Conservation (phyloP, 23 red algal genomes). For the Pyropia yezoensis region DNA sequence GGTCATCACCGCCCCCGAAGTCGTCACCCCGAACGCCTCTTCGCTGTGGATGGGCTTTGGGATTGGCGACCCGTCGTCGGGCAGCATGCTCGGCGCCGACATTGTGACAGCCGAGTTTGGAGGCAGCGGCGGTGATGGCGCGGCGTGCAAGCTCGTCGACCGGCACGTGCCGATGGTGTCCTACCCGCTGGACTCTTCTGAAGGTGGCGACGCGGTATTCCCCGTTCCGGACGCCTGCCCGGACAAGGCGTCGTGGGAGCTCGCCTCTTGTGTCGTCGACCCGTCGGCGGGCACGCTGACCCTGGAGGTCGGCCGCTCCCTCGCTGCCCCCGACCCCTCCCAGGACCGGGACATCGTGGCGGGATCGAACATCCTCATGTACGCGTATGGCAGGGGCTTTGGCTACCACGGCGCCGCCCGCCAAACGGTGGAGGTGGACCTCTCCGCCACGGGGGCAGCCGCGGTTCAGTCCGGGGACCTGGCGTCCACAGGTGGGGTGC, state of each 20-base stretch:
- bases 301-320: conserved; percentile 25
- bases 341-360: conserved; percentile 27
- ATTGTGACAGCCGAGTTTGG: conserved; percentile 45
- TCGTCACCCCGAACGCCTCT: background rate
- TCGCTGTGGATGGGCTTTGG: conserved; percentile 34
- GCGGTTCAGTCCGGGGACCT: background rate
- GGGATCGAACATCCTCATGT: conserved; percentile 19
- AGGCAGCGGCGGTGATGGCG: background rate
- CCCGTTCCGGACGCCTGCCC: conserved; percentile 35
- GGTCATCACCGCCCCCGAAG: conserved; percentile 8
- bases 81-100: conserved; percentile 53
- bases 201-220: conserved; percentile 13
- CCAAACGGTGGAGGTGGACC: conserved; percentile 7
- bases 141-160: conserved; percentile 13
- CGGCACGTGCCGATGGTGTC: conserved; percentile 40
- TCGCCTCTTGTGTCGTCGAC: conserved; percentile 15
- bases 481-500: background rate
- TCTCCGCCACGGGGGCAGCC: background rate
- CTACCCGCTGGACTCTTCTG: conserved; percentile 13
- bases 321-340: conserved; percentile 20
- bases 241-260: conserved; percentile 18
- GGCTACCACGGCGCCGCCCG: conserved; percentile 20
- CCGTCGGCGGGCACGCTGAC: conserved; percentile 7
- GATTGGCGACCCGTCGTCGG: conserved; percentile 23
- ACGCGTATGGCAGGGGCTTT: conserved; percentile 39